Conservation (phyloP, 2,329 filamentous ascomycete genomes). For the Leptographium lundbergii region DNA sequence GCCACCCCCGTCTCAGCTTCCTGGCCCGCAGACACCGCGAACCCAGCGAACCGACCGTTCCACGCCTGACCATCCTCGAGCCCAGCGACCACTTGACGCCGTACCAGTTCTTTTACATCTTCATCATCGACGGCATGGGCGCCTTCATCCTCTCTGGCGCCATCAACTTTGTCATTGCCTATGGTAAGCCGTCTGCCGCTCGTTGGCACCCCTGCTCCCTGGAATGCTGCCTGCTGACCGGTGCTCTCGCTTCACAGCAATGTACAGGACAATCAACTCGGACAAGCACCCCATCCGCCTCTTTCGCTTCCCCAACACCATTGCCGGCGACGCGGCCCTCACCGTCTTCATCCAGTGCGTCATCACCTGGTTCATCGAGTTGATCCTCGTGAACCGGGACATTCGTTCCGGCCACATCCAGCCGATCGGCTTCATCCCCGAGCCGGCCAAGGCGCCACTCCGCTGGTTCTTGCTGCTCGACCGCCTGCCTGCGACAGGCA, state of each 20-base stretch:
- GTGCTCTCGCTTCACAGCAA: slow-evolving; percentile 21
- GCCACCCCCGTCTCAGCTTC: background rate
- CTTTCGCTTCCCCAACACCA: slow-evolving; percentile 36
- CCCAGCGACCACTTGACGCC: slow-evolving; percentile 27
- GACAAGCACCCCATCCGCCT: slow-evolving; percentile 28
- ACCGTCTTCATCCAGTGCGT: slow-evolving; percentile 38
- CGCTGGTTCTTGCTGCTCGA: slow-evolving; percentile 34
- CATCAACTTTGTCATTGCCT: slow-evolving; percentile 40
- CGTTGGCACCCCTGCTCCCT: background rate
- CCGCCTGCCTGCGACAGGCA: slow-evolving; percentile 2
- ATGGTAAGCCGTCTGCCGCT: slow-evolving; percentile 26
- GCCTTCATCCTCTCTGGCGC: slow-evolving; percentile 33
- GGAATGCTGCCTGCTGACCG: background rate
- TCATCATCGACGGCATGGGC: slow-evolving; percentile 32
- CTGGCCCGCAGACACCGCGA: background rate
- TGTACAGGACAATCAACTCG: slow-evolving; percentile 30
- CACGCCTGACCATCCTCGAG: slow-evolving; percentile 11
- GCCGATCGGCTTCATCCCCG: slow-evolving; percentile 30
- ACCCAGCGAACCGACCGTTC: slow-evolving; percentile 6
- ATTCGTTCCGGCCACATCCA: slow-evolving; percentile 30
- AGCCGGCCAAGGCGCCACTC: slow-evolving; percentile 20
- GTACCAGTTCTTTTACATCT: slow-evolving; percentile 36
- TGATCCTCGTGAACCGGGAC: slow-evolving; percentile 33
- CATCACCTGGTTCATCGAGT: slow-evolving; percentile 38
- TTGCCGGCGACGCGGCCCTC: slow-evolving; percentile 35